Conservation (phyloP, 2,329 filamentous ascomycete species). For the Beauveria sp. region DNA sequence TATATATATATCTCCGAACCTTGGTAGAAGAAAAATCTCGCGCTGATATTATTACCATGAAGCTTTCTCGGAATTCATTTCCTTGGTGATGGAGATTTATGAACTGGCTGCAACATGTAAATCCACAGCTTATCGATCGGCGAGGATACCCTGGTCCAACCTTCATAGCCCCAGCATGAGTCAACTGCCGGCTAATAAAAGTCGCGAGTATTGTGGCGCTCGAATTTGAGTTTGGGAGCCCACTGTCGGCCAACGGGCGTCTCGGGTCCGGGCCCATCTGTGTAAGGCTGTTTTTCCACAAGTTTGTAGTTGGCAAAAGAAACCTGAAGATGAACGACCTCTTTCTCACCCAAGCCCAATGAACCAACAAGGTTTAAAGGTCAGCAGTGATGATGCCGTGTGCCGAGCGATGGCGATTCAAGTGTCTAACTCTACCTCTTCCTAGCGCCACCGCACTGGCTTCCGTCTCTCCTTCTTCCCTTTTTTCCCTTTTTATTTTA, state of each 20-base stretch:
- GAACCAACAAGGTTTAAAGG: neutral
- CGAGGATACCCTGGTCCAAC: no score
- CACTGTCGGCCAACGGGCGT: neutral
- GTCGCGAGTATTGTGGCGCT: neutral
- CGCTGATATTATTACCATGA: no score
- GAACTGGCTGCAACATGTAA: neutral
- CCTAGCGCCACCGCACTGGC: neutral
- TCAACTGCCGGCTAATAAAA: neutral
- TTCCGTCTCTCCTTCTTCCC: no score
- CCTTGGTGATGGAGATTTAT: neutral
- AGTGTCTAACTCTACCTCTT: neutral
- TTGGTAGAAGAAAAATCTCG: no score
- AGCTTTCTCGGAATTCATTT: no score
- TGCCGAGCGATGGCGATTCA: neutral
- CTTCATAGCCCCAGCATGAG: neutral
- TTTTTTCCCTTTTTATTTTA: neutral
- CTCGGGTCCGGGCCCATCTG: neutral
- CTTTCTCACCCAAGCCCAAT: neutral
- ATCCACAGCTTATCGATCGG: neutral
- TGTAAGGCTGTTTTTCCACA: neutral
- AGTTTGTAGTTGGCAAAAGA: neutral
- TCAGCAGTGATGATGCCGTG: neutral
- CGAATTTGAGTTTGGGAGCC: neutral
- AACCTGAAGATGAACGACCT: neutral
- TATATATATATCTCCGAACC: no score